Evolutionary conservation across 1,284 basidiomycete genomes (phyloP).

Genomic region (Fomitopsis palustris): DNA sequence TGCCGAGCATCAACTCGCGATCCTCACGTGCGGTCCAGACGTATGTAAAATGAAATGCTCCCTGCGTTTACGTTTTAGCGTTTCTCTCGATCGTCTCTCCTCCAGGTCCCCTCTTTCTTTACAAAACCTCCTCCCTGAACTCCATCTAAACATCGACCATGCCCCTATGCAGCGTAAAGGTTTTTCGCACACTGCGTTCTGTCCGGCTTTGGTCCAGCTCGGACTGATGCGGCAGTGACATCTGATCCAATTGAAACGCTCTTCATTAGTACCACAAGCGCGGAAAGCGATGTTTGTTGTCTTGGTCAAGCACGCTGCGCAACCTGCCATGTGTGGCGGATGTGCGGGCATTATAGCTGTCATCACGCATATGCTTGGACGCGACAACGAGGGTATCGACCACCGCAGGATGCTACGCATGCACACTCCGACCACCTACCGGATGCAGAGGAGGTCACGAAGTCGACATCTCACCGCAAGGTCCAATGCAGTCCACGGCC

Average conservation of each 20-base stretch:
- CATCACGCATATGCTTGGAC: background rate
- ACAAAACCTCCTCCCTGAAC: background rate
- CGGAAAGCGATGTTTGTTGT: background rate
- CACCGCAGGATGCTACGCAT: background rate
- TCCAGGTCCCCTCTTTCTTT: background rate
- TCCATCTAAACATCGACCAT: no score
- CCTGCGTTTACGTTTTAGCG: constrained; percentile 1
- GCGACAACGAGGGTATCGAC: background rate
- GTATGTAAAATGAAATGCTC: background rate
- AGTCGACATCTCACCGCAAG: background rate
- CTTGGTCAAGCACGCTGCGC: background rate
- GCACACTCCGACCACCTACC: background rate
- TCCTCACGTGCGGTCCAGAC: constrained; percentile 1
- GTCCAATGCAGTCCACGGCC: background rate
- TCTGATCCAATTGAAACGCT: background rate
- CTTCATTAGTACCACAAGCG: background rate
- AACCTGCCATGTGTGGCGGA: background rate
- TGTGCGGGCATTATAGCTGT: background rate
- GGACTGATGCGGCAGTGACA: background rate
- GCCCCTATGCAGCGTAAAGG: no score
- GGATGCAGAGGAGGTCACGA: constrained; percentile 15
- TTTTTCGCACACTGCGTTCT: no score
- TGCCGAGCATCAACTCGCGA: background rate
- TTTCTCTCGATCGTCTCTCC: background rate
- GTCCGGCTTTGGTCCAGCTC: background rate